A percentile compares a stretch with the other conserved stretches of the same genome.
phyloP scores from a whole-genome alignment of 768 basidiomycete genomes.

The Clitopilus hobsonii region DNA sequence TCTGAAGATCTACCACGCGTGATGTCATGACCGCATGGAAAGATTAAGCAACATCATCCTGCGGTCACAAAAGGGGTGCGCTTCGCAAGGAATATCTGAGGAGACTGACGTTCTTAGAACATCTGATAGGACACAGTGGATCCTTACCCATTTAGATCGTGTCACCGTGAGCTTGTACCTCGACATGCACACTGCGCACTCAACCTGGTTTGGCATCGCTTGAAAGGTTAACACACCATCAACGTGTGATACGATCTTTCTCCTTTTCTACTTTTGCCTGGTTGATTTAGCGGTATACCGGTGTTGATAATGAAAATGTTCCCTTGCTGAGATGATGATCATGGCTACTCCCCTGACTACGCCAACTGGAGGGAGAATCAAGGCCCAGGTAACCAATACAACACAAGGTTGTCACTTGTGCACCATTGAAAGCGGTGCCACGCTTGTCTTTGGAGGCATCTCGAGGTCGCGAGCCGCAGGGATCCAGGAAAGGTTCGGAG shows the following conservation, averaged over 20 bases:
- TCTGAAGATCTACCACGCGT: neutral
- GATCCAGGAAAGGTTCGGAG: neutral
- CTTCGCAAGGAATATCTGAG: neutral
- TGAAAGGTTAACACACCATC: neutral
- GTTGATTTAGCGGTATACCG: neutral
- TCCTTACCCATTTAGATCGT: neutral
- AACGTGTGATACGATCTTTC: neutral
- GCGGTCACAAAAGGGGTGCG: neutral
- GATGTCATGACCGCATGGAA: neutral
- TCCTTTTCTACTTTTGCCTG: neutral
- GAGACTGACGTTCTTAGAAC: neutral
- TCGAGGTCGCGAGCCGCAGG: neutral
- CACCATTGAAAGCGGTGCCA: neutral
- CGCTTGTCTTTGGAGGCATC: neutral
- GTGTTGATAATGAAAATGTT: neutral
- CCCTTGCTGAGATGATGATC: neutral
- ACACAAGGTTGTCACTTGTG: slow-evolving; percentile 1
- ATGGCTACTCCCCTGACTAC: neutral
- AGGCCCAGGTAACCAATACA: neutral
- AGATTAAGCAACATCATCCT: neutral
- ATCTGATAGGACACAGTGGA: neutral
- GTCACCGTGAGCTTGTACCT: neutral
- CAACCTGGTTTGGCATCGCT: neutral
- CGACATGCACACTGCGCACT: neutral
- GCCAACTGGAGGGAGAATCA: neutral